Conservation (phyloP, 495 filamentous ascomycete species). For the Saxispiralis lemnorum region DNA sequence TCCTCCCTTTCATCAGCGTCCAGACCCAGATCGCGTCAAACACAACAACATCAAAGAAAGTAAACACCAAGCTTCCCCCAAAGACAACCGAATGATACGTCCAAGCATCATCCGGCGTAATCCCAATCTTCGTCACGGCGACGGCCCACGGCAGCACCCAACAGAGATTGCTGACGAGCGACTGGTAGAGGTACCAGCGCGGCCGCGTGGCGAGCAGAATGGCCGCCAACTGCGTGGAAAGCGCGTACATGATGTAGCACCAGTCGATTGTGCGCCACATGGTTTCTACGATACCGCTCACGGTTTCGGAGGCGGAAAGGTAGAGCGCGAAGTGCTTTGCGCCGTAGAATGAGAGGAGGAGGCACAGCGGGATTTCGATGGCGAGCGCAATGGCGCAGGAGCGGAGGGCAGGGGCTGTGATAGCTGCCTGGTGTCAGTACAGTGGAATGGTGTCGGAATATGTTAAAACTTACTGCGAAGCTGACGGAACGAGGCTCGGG, state of each 20-base stretch:
- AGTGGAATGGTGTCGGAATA: not conserved
- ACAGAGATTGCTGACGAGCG: constrained; percentile 43
- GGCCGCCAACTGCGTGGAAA: constrained; percentile 44
- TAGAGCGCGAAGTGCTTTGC: constrained; percentile 41
- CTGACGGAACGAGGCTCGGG: constrained; percentile 25
- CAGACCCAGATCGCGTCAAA: constrained; percentile 38
- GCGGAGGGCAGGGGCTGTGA: constrained; percentile 37
- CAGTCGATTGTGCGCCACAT: constrained; percentile 60
- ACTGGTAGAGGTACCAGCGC: constrained; percentile 51
- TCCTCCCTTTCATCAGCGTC: constrained; percentile 34
- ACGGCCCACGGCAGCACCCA: constrained; percentile 43
- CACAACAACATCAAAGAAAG: constrained; percentile 37
- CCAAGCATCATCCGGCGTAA: constrained; percentile 43
- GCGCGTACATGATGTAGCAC: constrained; percentile 62
- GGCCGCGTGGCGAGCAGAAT: constrained; percentile 48
- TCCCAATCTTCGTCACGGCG: constrained; percentile 31
- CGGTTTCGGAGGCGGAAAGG: constrained; percentile 34
- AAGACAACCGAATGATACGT: constrained; percentile 50
- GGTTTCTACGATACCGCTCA: constrained; percentile 41
- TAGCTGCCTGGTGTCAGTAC: constrained; percentile 17
- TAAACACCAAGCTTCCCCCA: constrained; percentile 52
- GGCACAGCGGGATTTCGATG: constrained; percentile 44
- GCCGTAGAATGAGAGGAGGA: constrained; percentile 43
- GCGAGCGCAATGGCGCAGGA: constrained; percentile 34
- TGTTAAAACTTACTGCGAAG: constrained; percentile 15